Conservation (phyloP, 75 land plant species). For the Sequoiadendron giganteum region DNA sequence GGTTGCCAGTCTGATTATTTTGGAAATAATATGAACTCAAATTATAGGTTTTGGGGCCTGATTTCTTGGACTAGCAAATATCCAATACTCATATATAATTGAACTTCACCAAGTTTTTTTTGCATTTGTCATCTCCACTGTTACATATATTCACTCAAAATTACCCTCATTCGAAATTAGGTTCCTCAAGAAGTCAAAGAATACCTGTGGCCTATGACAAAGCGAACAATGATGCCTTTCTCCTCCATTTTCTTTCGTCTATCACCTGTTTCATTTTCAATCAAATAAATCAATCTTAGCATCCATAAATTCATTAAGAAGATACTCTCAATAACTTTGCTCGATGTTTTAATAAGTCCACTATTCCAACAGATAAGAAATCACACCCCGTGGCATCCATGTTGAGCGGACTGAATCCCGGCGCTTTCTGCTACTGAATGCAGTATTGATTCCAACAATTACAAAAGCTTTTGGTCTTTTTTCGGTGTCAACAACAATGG, state of each 20-base stretch:
- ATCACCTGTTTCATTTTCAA: slow-evolving; percentile 49
- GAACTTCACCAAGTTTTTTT: not conserved
- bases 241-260: slow-evolving; percentile 73
- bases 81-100: not conserved
- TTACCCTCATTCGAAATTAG: not conserved
- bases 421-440: slow-evolving; percentile 64
- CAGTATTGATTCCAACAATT: slow-evolving; percentile 66
- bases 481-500: not conserved
- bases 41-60: not conserved
- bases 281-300: slow-evolving; percentile 18
- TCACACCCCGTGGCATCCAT: slow-evolving; percentile 57
- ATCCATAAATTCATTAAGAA: not conserved
- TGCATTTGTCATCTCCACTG: not conserved
- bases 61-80: not conserved
- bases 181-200: not conserved
- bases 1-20: not conserved
- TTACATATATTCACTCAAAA: not conserved
- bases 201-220: slow-evolving; percentile 96
- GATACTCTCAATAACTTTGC: not conserved
- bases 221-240: slow-evolving; percentile 85
- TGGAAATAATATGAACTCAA: not conserved
- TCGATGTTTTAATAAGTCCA: not conserved
- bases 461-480: slow-evolving; percentile 27
- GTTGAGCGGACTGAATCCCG: slow-evolving; percentile 64
- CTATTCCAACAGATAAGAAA: not conserved